phyloP scores from a whole-genome alignment of 345 rosid species.

The Citrus australasica region DNA sequence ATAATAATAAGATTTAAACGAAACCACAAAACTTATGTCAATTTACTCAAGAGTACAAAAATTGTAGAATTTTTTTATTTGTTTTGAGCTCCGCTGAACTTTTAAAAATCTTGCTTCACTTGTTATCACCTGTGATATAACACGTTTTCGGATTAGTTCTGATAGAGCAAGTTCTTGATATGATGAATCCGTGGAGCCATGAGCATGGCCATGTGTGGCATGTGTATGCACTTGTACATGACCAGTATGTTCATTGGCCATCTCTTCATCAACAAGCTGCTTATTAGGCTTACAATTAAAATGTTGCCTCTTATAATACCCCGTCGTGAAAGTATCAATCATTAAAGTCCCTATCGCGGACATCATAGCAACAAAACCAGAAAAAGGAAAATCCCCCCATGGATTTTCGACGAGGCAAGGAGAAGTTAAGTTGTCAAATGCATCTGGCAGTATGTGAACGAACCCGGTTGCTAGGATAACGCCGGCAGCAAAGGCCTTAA shows the following conservation, averaged over 20 bases:
- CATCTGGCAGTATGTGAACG: slow-evolving; percentile 61
- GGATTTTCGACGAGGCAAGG: slow-evolving; percentile 40
- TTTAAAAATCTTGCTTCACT: too few species aligned
- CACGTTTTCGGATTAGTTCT: slow-evolving; percentile 40
- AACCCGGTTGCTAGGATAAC: slow-evolving; percentile 63
- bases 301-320: slow-evolving; percentile 43
- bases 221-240: slow-evolving; percentile 65
- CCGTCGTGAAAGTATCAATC: slow-evolving; percentile 53
- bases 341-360: slow-evolving; percentile 48
- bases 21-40: background rate
- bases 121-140: slow-evolving; percentile 43
- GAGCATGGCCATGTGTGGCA: slow-evolving; percentile 60
- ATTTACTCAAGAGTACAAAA: too few species aligned
- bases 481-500: slow-evolving; percentile 71
- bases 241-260: slow-evolving; percentile 28
- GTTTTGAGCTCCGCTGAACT: too few species aligned
- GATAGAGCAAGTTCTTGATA: slow-evolving; percentile 9
- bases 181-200: slow-evolving; percentile 35
- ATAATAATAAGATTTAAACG: background rate
- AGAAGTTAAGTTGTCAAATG: slow-evolving; percentile 47
- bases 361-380: slow-evolving; percentile 62
- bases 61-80: too few species aligned
- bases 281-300: slow-evolving; percentile 13
- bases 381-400: slow-evolving; percentile 57
- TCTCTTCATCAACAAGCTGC: slow-evolving; percentile 38